Percentiles rank a stretch among this genome's conserved stretches.
Conservation (phyloP, 441 rosid genomes). For the Melastoma candidum region DNA sequence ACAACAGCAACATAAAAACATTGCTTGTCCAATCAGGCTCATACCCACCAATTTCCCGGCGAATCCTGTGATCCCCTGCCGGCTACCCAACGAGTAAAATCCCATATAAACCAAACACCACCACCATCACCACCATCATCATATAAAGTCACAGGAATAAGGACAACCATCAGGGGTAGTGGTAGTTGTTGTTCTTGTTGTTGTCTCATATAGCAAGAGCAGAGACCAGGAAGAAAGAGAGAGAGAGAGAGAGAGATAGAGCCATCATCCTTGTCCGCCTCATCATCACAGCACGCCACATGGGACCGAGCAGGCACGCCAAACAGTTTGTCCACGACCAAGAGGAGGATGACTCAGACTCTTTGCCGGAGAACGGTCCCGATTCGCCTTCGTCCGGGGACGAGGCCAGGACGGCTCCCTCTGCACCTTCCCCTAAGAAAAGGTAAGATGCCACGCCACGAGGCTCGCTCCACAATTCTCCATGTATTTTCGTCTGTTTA, state of each 20-base stretch:
- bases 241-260: no score
- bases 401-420: slow-evolving; percentile 24
- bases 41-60: slow-evolving; percentile 5
- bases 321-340: slow-evolving; percentile 10
- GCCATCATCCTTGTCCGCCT: no score
- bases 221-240: no score
- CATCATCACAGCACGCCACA: neutral
- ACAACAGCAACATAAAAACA: neutral
- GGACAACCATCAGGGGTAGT: no score
- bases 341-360: neutral
- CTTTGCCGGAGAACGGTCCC: slow-evolving; percentile 28
- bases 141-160: no score
- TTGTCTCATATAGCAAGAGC: no score
- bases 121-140: no score
- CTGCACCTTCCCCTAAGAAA: slow-evolving; percentile 25
- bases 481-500: no score
- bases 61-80: slow-evolving; percentile 2
- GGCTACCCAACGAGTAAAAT: no score
- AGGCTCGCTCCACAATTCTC: neutral
- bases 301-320: slow-evolving; percentile 15
- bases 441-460: slow-evolving; percentile 17
- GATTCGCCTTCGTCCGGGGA: slow-evolving; percentile 36
- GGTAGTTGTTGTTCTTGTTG: no score
- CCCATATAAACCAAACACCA: no score
- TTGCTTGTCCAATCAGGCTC: no score